Base-by-base conservation (phyloP, 129 eudicot genomes). In the Chrysanthemum makinoi region DNA sequence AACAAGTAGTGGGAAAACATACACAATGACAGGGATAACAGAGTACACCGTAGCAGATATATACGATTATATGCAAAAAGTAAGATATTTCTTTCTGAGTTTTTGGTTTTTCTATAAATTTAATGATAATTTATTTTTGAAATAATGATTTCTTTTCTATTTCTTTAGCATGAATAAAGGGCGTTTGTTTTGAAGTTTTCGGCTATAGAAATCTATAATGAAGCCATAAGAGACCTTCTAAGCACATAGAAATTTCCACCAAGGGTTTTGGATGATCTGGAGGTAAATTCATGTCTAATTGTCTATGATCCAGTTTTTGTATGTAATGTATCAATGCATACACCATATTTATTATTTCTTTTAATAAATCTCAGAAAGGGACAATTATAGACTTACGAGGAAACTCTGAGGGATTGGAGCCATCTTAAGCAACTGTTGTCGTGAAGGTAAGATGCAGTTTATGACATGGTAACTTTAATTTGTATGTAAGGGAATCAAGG, bases 1-100 rank as follows among this genome's bases (percentile, higher is more conserved):
- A 80, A 95, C 99, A 55, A 95, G 97, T 82, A 94, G 98, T 72
- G 98, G 98, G 76, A 94, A 94, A 77, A 94, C 98, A 24, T 94
- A 90, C 79, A 95, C 99, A 52, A 95, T 95, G 99, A 86, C 77
- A 14, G 99, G 97, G 66, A 88, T 95, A 77, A 95, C 99, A 5
- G 99, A 95, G 79, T 95, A 86, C 66, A 86, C 99, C 2, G 99
- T 95, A 24, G 97, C 97, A 8, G 99, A 95, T 75, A 95, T 95
- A 73, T 95, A 95, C 44, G 89, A 85, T 51, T 88, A 95, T 73
- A 95, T 95, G 65, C 96, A 90, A 62, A 90, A 76, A 86, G 99
- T 93, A 87, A 44, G 14, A 39, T 51, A 3, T 17, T 47, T 13
- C 28, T 58, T 14, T 13, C 16, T 2, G 47, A 61, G 15, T 8